Base-by-base conservation (phyloP, 176 grass and related monocot species). In the bread wheat (Triticum aestivum) region DNA sequence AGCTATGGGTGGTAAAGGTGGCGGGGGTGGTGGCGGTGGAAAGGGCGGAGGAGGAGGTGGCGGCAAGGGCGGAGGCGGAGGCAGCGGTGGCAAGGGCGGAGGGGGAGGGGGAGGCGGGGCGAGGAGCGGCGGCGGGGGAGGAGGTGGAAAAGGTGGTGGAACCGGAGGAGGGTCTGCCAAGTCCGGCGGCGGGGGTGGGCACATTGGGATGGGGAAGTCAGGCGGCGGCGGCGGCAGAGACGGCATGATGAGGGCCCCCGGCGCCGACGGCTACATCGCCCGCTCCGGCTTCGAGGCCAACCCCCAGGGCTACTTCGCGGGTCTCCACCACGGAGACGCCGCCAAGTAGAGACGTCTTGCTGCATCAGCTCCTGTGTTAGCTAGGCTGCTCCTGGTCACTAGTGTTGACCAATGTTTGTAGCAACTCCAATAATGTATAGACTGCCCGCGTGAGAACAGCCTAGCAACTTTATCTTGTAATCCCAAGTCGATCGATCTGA, bases 251-350 rank as follows among this genome's bases (percentile, higher is more conserved):
- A 65, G 65, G 51, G 84, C 78, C 0, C 86, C 78, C 9, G 81
- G 87, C 65, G 67, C 67, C 2, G 73, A 21, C 4, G 84, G 49
- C 1, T 78, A 20, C 80, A 88, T 88, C 73, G 77, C 87, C 41
- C 69, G 73, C 38, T 0, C 88, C 5, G 73, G 37, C 0, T 86
- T 90, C 51, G 79, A 87, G 73, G 51, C 84, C 15, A 63, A 87
- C 73, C 84, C 79, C 5, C 65, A 83, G 65, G 89, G 30, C 1
- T 86, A 70, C 42, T 90, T 90, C 79, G 41, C 82, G 45, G 73
- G 18, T 12, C 84, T 90, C 79, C 73, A 88, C 11, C 44, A 52
- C 11, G 63, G 17, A 4, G 39, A 11, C 0, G 65, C 30, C 2
- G 61, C 34, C 80, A 82, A 82, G 80, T 82, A 83, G 80, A 29